Evolutionary conservation across 805 yeast species (phyloP).

Genomic region (Sugiyamaella chiloensis): DNA sequence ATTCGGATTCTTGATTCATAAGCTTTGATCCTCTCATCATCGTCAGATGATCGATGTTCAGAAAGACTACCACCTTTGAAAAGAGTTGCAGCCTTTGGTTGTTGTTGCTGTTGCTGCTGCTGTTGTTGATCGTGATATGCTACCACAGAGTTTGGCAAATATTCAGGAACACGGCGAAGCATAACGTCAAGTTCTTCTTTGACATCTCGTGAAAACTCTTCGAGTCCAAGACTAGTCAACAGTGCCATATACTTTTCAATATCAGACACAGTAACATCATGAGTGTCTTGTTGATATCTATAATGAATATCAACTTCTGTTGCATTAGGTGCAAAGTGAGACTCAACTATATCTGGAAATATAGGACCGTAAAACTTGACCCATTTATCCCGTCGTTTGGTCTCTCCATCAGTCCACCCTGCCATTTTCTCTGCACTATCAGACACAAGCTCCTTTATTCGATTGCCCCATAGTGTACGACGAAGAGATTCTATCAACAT

Average conservation of each 20-base stretch:
- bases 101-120: neutral
- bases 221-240: slow-evolving; percentile 24
- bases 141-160: neutral
- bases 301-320: slow-evolving; percentile 23
- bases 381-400: slow-evolving; percentile 59
- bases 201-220: slow-evolving; percentile 28
- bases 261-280: slow-evolving; percentile 12
- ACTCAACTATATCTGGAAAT: slow-evolving; percentile 6
- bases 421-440: slow-evolving; percentile 53
- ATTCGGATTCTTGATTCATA: slow-evolving; percentile 71
- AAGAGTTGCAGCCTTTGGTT: neutral
- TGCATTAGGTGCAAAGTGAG: neutral
- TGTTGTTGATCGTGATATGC: neutral
- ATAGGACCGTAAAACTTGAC: slow-evolving; percentile 49
- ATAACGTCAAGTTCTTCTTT: slow-evolving; percentile 30
- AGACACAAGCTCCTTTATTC: slow-evolving; percentile 22
- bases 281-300: slow-evolving; percentile 12
- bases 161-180: slow-evolving; percentile 22
- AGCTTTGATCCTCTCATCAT: slow-evolving; percentile 44
- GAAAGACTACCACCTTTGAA: slow-evolving; percentile 8
- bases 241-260: slow-evolving; percentile 24
- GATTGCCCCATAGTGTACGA: slow-evolving; percentile 31
- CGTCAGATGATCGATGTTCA: neutral
- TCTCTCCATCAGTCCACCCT: slow-evolving; percentile 54
- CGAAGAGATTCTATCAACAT: slow-evolving; percentile 34